phyloP scores from a whole-genome alignment of 129 eudicot species.

The Helichrysum umbraculigerum region DNA sequence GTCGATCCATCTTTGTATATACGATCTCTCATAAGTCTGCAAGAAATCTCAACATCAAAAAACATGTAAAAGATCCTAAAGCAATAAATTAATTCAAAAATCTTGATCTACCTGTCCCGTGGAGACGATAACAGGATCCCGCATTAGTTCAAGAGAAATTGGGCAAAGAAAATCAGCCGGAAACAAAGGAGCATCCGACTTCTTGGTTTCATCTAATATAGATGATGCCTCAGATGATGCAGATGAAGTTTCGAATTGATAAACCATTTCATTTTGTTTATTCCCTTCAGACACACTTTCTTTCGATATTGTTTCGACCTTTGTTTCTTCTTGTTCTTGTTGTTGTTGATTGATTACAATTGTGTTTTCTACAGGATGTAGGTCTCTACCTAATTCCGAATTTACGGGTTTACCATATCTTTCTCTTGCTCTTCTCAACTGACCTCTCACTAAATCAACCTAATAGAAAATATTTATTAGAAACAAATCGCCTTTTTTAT shows the following conservation, averaged over 20 bases:
- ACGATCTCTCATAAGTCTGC: conserved; percentile 91
- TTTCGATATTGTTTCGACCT: conserved; percentile 29
- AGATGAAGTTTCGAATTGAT: conserved; percentile 36
- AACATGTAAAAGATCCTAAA: background rate
- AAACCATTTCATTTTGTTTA: conserved; percentile 32
- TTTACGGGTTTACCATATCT: conserved; percentile 48
- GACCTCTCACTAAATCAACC: conserved; percentile 80
- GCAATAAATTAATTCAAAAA: background rate
- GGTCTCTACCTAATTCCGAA: conserved; percentile 47
- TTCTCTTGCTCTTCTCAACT: conserved; percentile 67
- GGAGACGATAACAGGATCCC: conserved; percentile 89
- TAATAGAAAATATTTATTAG: conserved; percentile 20
- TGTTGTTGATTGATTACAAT: conserved; percentile 45
- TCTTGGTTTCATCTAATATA: conserved; percentile 49
- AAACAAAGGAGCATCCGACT: conserved; percentile 49
- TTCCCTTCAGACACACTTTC: conserved; percentile 33
- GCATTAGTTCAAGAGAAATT: conserved; percentile 83
- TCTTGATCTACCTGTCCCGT: conserved; percentile 75
- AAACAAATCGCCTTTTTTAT: background rate
- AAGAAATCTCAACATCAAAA: conserved; percentile 11
- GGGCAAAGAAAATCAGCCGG: conserved; percentile 91
- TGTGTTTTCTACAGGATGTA: conserved; percentile 27
- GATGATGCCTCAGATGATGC: conserved; percentile 33
- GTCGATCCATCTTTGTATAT: conserved; percentile 90
- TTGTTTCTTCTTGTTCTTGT: conserved; percentile 34